Evolutionary conservation across 1,139 yeast species (phyloP).

Genomic region (Hyphopichia fennica): DNA sequence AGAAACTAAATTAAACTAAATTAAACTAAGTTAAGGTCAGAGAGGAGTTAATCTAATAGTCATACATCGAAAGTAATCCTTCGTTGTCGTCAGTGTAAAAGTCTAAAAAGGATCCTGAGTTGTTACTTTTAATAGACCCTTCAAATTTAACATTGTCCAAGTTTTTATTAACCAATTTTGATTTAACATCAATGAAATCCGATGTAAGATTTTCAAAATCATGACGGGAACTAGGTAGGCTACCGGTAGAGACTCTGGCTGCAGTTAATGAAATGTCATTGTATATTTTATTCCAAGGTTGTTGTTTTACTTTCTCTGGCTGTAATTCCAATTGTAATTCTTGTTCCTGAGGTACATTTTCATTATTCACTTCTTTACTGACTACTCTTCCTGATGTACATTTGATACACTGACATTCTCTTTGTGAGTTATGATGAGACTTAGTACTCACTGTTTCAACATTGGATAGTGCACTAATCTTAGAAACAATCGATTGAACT

Average conservation of each 20-base stretch:
- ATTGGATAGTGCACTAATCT: slow-evolving; percentile 3
- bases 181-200: slow-evolving; percentile 30
- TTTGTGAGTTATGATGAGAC: neutral
- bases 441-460: neutral
- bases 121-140: neutral
- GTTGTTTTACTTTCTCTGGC: too few relatives aligned
- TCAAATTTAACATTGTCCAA: neutral
- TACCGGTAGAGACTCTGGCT: slow-evolving; percentile 51
- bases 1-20: neutral
- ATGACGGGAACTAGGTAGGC: slow-evolving; percentile 18
- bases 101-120: neutral
- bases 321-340: neutral
- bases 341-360: neutral
- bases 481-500: slow-evolving; percentile 7
- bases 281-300: slow-evolving; percentile 39
- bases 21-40: too few relatives aligned
- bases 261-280: slow-evolving; percentile 53
- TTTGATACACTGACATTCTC: slow-evolving; percentile 2
- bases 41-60: neutral
- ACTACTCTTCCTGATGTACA: neutral
- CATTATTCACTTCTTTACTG: neutral
- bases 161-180: neutral
- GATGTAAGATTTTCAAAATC: slow-evolving; percentile 24
- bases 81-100: neutral
- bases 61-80: slow-evolving; percentile 1